Evolutionary conservation across 2,329 filamentous ascomycete species (phyloP).

Genomic region (Arthrinium puccinioides): DNA sequence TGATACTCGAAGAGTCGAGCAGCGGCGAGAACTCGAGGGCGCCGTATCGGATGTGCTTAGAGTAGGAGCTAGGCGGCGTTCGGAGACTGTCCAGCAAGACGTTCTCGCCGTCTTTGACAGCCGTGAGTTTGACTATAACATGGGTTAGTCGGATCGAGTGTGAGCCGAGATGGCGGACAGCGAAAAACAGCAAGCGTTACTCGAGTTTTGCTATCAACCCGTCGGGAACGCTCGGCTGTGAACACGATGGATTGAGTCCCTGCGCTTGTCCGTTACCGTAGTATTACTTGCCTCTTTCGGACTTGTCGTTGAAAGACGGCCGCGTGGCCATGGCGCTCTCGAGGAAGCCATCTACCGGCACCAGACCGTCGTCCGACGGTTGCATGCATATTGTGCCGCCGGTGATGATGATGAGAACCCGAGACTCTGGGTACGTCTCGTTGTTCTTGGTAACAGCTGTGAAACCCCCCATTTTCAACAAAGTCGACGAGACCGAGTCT

Average conservation of each 20-base stretch:
- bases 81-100: conserved; percentile 60
- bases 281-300: conserved; percentile 33
- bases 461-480: conserved; percentile 17
- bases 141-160: not conserved
- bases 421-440: conserved; percentile 56
- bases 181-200: no score
- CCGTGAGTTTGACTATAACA: conserved; percentile 38
- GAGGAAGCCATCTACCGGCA: conserved; percentile 75
- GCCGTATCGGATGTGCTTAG: conserved; percentile 73
- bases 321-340: conserved; percentile 75
- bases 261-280: conserved; percentile 11
- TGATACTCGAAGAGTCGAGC: conserved; percentile 85
- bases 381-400: conserved; percentile 71
- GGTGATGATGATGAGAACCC: conserved; percentile 85
- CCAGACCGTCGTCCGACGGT: conserved; percentile 65
- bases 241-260: no score
- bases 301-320: conserved; percentile 78
- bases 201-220: no score
- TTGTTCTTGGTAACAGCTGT: conserved; percentile 13
- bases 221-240: no score
- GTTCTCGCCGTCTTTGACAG: conserved; percentile 40
- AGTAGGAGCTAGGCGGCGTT: conserved; percentile 74
- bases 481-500: no score
- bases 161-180: no score
- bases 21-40: conserved; percentile 79